Base-by-base conservation (phyloP, 345 rosid genomes). In the Barbarea vulgaris region DNA sequence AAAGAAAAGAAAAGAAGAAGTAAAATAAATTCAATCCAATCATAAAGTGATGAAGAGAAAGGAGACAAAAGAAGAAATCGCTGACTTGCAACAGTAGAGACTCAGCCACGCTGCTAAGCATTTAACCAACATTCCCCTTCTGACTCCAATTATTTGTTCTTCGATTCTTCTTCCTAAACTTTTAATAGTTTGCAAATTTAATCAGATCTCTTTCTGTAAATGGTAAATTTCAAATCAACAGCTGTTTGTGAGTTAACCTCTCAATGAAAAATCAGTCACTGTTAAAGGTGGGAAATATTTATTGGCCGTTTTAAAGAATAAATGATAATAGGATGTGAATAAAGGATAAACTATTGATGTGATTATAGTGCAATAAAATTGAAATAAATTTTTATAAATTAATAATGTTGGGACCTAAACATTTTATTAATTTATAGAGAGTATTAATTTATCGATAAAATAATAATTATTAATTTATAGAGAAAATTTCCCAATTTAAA, bases 21-120 rank as follows among this genome's bases (percentile, higher is more conserved):
- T 28, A 51, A 65, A 24, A 56, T 18, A 46, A 50, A 58, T 28
- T 2, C 8, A 27, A 68, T 59, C 33, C 62, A 57, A 57, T 75
- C 53, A 75, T 48, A 75, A 67, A 75, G 60, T 67, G 67, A 66
- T 47, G 25, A 57, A 27, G 52, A 75, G 39, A 67, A 51, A 58
- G 53, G 46, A 59, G 73, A 30, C 76, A 50, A 72, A 60, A 72
- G 76, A 7, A 28, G 60, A 59, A 59, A 58, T 19, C n/a, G 36
- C 69, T 59, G 79, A 75, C 79, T 67, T 68, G 61, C 52, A 75
- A 51, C 30, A 75, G 67, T 48, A 27, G 3, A 58, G 5, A 67
- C 25, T 31, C 18, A 75, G 68, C 44, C 79, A 75, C 79, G 79
- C 74, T 75, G 74, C 79, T 75, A 59, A 59, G 69, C 36, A 67